Evolutionary conservation across 2,329 filamentous ascomycete species (phyloP).

Genomic region (Dactylellina parvicollis): DNA sequence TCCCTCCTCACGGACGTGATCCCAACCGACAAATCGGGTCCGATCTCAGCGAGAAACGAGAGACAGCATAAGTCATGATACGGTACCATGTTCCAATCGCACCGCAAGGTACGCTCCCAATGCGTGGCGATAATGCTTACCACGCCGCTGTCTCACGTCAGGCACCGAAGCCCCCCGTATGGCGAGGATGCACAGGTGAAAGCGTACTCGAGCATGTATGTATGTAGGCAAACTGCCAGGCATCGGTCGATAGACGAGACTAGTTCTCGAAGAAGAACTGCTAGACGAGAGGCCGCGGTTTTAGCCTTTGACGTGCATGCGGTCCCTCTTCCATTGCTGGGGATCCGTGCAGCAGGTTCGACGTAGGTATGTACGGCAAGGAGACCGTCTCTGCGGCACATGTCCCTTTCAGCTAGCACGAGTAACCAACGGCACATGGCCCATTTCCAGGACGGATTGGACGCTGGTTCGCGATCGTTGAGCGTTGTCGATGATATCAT

Average conservation of each 20-base stretch:
- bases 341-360: conserved; percentile 50
- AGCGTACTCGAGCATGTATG: too few relatives aligned
- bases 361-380: too few relatives aligned
- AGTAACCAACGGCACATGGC: background rate
- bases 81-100: background rate
- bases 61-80: background rate
- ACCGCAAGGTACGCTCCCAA: background rate
- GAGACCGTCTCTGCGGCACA: conserved; percentile 2
- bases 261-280: conserved; percentile 52
- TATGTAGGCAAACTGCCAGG: conserved; percentile 21
- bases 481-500: conserved; percentile 28
- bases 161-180: conserved; percentile 10
- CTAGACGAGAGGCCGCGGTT: conserved; percentile 50
- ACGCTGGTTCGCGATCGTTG: background rate
- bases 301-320: conserved; percentile 49
- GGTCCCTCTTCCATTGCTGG: conserved; percentile 20
- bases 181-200: conserved; percentile 17
- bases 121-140: background rate
- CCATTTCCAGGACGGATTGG: too few relatives aligned
- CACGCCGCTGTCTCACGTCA: conserved; percentile 1
- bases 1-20: conserved; percentile 30
- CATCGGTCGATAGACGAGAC: conserved; percentile 47
- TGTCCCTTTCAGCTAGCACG: background rate
- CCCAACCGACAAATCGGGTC: conserved; percentile 46
- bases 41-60: conserved; percentile 9